Evolutionary conservation across 306 rosid genomes (phyloP).

Genomic region (Abrus pulchellus): DNA sequence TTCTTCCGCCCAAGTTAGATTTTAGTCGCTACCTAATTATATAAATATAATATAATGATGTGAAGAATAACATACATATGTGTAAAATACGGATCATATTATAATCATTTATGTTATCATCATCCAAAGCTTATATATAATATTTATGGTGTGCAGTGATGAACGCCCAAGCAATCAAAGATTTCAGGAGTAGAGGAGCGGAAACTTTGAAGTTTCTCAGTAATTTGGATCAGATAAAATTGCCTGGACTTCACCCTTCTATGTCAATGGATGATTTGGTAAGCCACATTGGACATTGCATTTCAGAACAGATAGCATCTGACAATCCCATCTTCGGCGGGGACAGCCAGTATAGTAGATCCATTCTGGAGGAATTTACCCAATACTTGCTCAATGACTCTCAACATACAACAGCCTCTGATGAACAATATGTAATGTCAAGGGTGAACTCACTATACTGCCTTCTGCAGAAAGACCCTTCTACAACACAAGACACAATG

Average conservation of each 20-base stretch:
- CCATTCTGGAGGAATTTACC: slow-evolving; percentile 71
- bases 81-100: neutral
- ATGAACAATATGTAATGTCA: slow-evolving; percentile 72
- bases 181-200: slow-evolving; percentile 51
- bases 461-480: slow-evolving; percentile 78
- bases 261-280: slow-evolving; percentile 83
- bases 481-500: slow-evolving; percentile 48
- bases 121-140: slow-evolving; percentile 13
- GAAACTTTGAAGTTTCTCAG: slow-evolving; percentile 57
- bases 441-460: slow-evolving; percentile 80
- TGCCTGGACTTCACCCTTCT: slow-evolving; percentile 69
- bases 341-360: slow-evolving; percentile 50
- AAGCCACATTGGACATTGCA: slow-evolving; percentile 71
- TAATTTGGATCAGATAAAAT: slow-evolving; percentile 67
- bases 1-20: neutral
- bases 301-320: slow-evolving; percentile 64
- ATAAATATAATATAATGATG: neutral
- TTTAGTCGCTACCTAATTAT: neutral
- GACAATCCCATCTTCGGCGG: slow-evolving; percentile 50
- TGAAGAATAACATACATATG: neutral
- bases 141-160: slow-evolving; percentile 45
- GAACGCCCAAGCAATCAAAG: slow-evolving; percentile 51
- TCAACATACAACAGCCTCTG: slow-evolving; percentile 55
- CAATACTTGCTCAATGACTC: slow-evolving; percentile 71
- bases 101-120: neutral